Percentiles rank a stretch among this genome's conserved stretches.
phyloP scores from a whole-genome alignment of 1,284 basidiomycete species.

The Naganishia cerealis region DNA sequence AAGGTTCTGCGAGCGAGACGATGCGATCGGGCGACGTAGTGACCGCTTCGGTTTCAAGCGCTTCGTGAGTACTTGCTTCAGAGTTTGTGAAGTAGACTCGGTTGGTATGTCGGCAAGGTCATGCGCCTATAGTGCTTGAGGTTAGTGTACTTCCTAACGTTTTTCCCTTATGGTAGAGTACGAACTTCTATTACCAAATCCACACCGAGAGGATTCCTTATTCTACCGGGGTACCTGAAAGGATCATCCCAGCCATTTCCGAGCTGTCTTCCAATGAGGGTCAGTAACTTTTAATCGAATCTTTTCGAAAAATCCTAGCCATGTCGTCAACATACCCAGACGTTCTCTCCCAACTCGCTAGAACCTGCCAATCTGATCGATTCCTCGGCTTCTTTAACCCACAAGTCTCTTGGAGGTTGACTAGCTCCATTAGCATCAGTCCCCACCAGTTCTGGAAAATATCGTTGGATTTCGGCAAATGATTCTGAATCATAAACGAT shows the following conservation, averaged over 20 bases:
- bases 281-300: background rate
- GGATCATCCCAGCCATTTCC: slow-evolving; percentile 55
- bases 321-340: slow-evolving; percentile 56
- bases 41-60: slow-evolving; percentile 17
- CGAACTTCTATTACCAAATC: slow-evolving; percentile 49
- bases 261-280: slow-evolving; percentile 33
- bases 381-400: slow-evolving; percentile 80
- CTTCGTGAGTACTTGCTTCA: slow-evolving; percentile 23
- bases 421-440: slow-evolving; percentile 50
- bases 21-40: slow-evolving; percentile 9
- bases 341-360: slow-evolving; percentile 68
- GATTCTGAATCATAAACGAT: slow-evolving; percentile 52
- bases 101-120: slow-evolving; percentile 53
- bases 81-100: slow-evolving; percentile 24
- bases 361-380: slow-evolving; percentile 84
- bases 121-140: slow-evolving; percentile 41
- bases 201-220: slow-evolving; percentile 42
- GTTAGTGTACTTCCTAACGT: background rate
- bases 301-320: background rate
- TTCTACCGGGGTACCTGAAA: slow-evolving; percentile 45
- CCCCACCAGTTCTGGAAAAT: slow-evolving; percentile 57
- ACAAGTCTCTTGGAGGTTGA: slow-evolving; percentile 62
- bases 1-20: slow-evolving; percentile 7
- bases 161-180: background rate
- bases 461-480: slow-evolving; percentile 58